A percentile compares a stretch with the other conserved stretches of the same genome.
Conservation (phyloP, 176 grass and related monocot genomes). For the Eragrostis curvula region DNA sequence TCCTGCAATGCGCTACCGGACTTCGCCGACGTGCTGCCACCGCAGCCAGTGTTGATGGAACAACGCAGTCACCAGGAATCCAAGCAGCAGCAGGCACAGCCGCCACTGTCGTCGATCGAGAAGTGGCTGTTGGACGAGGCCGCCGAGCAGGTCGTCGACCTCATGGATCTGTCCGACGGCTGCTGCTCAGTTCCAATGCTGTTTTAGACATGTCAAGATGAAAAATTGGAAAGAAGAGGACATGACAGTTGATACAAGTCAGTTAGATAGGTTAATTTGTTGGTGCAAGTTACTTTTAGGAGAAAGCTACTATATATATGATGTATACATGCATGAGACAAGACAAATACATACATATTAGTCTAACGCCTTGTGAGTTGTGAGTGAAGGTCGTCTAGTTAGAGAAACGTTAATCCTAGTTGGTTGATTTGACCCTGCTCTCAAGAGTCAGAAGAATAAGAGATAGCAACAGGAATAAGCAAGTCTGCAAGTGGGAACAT, state of each 20-base stretch:
- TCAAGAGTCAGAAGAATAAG: slow-evolving; percentile 31
- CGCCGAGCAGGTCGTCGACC: slow-evolving; percentile 50
- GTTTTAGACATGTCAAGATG: slow-evolving; percentile 25
- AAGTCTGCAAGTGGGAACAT: not conserved
- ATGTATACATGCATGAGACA: not conserved
- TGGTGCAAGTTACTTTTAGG: not conserved
- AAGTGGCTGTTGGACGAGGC: slow-evolving; percentile 83
- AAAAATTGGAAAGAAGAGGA: not conserved
- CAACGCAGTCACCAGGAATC: slow-evolving; percentile 37
- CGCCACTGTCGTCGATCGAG: slow-evolving; percentile 65
- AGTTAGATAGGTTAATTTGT: slow-evolving; percentile 26
- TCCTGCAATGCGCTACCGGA: not conserved
- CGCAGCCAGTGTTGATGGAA: slow-evolving; percentile 16
- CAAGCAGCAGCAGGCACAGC: slow-evolving; percentile 37
- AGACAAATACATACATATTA: not conserved
- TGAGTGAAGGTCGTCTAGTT: not conserved
- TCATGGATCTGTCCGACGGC: slow-evolving; percentile 55
- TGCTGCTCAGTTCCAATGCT: slow-evolving; percentile 57
- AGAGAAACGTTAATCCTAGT: not conserved
- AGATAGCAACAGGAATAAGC: slow-evolving; percentile 37
- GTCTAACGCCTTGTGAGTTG: not conserved
- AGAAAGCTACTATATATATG: not conserved
- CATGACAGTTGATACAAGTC: not conserved
- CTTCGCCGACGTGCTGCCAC: slow-evolving; percentile 21
- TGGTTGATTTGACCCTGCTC: slow-evolving; percentile 10